Evolutionary conservation across 352 stramenopile genomes (phyloP), one percentile per base, ranked within the genome.

Genomic region (Elongisporangium undulatum): DNA sequence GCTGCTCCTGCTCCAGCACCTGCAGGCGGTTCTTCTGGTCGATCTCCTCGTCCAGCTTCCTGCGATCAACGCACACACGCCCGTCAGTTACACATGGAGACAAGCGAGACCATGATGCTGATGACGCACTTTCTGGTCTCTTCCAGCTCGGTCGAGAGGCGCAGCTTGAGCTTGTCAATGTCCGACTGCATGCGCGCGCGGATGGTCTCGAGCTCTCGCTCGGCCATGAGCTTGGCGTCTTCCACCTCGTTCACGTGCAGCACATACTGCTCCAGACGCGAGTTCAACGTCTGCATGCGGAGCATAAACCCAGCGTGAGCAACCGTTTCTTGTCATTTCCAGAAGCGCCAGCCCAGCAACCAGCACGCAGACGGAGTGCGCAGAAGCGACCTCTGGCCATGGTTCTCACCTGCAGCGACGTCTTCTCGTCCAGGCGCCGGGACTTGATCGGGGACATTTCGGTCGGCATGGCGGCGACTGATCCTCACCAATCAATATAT

Each of bases 161-260:
- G 64, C 55, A 71, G 59, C 49, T 75, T 75, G 4, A 89, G 59
- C 45, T 72, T 79, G 53, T 89, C 80, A 23, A 94, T 72, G 62
- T 94, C 85, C 41, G 80, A 71, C 63, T 92, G 80, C 82, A 92
- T 90, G 61, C 82, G 82, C 60, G 85, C 72, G 45, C 79, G 83
- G 51, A 94, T 91, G 15, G 77, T 88, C 68, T 92, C 83, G 21
- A 94, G 69, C 67, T 94, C 85, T 29, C 76, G 72, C 62, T 94
- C 85, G 0, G 79, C 79, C 21, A 82, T 69, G 50, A 82, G 72
- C 64, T 91, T 91, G 34, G 85, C 79, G 26, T 87, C 80, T 57
- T 91, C 75, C 59, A 92, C 84, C 68, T 92, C 85, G 53, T 92
- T 94, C 49, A 92, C 82, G 66, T 81, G 82, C 45, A 91, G 64